Percentiles rank a stretch among this genome's conserved stretches.
Evolutionary conservation across 1,284 basidiomycete genomes (phyloP).

Genomic region (Neolentinus lepideus): DNA sequence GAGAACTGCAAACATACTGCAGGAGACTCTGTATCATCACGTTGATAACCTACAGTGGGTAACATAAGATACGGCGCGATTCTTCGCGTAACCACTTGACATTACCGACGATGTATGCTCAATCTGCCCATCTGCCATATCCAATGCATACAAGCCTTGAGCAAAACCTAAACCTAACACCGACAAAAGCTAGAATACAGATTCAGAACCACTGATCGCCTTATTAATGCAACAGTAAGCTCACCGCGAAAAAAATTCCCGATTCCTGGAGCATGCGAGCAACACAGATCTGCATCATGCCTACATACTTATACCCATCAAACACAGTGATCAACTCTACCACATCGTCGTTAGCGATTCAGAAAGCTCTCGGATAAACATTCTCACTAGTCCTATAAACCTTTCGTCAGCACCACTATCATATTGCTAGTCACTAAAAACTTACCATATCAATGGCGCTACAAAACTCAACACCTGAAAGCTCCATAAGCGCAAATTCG

Average conservation of each 20-base stretch:
- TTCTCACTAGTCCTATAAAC: slow-evolving; percentile 70
- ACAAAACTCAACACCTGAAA: slow-evolving; percentile 87
- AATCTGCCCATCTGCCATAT: slow-evolving; percentile 80
- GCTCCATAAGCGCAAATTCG: slow-evolving; percentile 50
- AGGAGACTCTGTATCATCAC: slow-evolving; percentile 77
- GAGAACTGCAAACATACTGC: slow-evolving; percentile 39
- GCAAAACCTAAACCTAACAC: slow-evolving; percentile 81
- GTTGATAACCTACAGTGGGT: slow-evolving; percentile 51
- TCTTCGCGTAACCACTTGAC: neutral
- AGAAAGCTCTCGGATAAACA: slow-evolving; percentile 2
- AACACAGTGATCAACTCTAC: slow-evolving; percentile 75
- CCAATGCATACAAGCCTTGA: slow-evolving; percentile 84
- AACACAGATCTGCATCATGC: slow-evolving; percentile 83
- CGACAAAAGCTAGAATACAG: slow-evolving; percentile 54
- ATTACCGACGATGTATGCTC: slow-evolving; percentile 45
- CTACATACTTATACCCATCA: slow-evolving; percentile 77
- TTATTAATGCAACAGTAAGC: slow-evolving; percentile 14
- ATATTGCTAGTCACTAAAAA: neutral
- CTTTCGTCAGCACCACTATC: neutral
- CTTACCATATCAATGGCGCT: slow-evolving; percentile 77
- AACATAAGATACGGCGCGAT: neutral
- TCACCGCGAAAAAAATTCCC: slow-evolving; percentile 85
- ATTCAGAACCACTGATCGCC: slow-evolving; percentile 9
- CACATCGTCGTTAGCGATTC: slow-evolving; percentile 7
- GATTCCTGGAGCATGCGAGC: slow-evolving; percentile 89